Evolutionary conservation across 2,329 filamentous ascomycete species (phyloP).

Genomic region (Aspergillus melleus): DNA sequence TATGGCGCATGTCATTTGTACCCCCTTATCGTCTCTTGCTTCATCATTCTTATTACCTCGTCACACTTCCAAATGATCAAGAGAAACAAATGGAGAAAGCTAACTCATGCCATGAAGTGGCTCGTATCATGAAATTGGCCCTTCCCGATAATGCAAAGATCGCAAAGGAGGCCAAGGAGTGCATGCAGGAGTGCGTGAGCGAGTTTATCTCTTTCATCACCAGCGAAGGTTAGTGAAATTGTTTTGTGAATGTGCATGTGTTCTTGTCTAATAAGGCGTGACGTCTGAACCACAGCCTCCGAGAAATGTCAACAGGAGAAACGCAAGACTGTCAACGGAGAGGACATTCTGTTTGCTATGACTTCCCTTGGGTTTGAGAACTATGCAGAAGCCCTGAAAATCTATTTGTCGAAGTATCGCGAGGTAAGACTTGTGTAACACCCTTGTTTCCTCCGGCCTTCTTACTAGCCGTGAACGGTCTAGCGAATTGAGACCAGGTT

Average conservation of each 20-base stretch:
- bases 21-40: not conserved
- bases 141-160: conserved; percentile 98
- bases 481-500: conserved; percentile 1
- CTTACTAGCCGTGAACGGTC: conserved; percentile 33
- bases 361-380: conserved; percentile 98
- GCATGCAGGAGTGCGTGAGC: conserved; percentile 99
- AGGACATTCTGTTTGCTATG: conserved; percentile 99
- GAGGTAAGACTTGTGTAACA: conserved; percentile 69
- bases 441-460: conserved; percentile 1
- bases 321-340: conserved; percentile 97
- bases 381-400: conserved; percentile 96
- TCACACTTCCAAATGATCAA: not conserved
- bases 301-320: conserved; percentile 99
- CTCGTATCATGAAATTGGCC: conserved; percentile 97
- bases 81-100: conserved; percentile 11
- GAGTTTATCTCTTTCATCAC: conserved; percentile 99
- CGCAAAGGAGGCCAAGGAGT: conserved; percentile 98
- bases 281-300: conserved; percentile 60
- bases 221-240: conserved; percentile 75
- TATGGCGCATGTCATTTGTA: not conserved
- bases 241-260: not conserved
- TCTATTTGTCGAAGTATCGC: conserved; percentile 95
- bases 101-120: conserved; percentile 77
- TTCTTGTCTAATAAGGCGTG: not conserved
- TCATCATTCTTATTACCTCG: not conserved